Percentiles rank a stretch among this genome's conserved stretches.
phyloP scores from a whole-genome alignment of 108 stramenopile genomes.

The Conticribra guillardii region DNA sequence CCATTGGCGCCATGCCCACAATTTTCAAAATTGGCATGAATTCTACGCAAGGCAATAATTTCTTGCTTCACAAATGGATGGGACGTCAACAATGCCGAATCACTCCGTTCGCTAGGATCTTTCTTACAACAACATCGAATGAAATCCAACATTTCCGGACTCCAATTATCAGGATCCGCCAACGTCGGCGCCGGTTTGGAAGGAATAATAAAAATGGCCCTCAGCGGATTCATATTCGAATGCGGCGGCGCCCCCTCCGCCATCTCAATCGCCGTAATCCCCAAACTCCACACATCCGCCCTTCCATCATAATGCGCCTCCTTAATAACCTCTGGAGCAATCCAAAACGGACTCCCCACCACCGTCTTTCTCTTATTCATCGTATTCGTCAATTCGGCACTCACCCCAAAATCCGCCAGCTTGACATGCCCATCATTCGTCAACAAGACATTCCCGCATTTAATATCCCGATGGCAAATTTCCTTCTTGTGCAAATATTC shows the following conservation, averaged over 20 bases:
- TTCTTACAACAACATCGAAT: constrained; percentile 89
- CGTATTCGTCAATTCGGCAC: constrained; percentile 92
- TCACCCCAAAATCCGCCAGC: constrained; percentile 94
- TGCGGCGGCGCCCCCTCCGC: constrained; percentile 98
- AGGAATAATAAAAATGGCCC: constrained; percentile 90
- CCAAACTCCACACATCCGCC: constrained; percentile 98
- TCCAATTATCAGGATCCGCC: constrained; percentile 90
- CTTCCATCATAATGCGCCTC: constrained; percentile 96
- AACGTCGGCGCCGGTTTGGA: constrained; percentile 88
- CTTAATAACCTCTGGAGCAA: constrained; percentile 97
- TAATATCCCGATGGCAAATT: constrained; percentile 95
- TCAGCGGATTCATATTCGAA: constrained; percentile 86
- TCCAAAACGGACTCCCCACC: constrained; percentile 99
- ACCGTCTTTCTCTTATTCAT: constrained; percentile 96
- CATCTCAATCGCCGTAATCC: constrained; percentile 98
- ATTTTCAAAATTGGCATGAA: constrained; percentile 59
- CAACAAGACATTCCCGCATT: constrained; percentile 93
- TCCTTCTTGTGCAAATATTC: constrained; percentile 91
- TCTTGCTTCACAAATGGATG: constrained; percentile 89
- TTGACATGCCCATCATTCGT: constrained; percentile 90
- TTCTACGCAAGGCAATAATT: constrained; percentile 69
- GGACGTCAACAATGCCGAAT: constrained; percentile 73
- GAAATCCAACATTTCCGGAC: constrained; percentile 91
- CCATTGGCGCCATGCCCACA: constrained; percentile 24
- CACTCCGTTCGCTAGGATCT: constrained; percentile 82